Conservation (phyloP, 495 filamentous ascomycete species). For the Elasticomyces elasticus region DNA sequence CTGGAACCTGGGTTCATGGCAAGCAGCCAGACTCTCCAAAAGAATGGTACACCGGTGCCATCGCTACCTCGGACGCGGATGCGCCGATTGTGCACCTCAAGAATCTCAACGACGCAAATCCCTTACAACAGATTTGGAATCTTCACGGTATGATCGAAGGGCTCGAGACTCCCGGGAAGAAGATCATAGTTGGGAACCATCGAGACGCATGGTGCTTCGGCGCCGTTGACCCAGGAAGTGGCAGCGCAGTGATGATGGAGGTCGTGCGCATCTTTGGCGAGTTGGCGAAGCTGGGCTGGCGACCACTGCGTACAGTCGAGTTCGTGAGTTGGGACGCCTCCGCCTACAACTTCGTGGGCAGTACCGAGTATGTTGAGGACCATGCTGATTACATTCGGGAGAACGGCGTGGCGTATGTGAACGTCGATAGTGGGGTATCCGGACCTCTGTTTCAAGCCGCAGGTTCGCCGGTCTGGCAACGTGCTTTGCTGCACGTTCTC, state of each 20-base stretch:
- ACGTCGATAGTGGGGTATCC: constrained; percentile 76
- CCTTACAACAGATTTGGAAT: constrained; percentile 82
- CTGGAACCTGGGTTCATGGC: constrained; percentile 57
- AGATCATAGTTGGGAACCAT: constrained; percentile 85
- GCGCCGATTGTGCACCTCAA: constrained; percentile 64
- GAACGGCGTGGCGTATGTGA: constrained; percentile 73
- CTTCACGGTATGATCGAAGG: constrained; percentile 72
- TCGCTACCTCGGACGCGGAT: constrained; percentile 38
- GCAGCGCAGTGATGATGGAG: constrained; percentile 85
- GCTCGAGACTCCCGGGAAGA: constrained; percentile 72
- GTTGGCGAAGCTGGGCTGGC: constrained; percentile 66
- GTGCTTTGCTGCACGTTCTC: constrained; percentile 59
- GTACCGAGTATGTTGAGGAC: constrained; percentile 86
- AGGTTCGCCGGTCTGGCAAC: constrained; percentile 67
- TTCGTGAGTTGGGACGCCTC: constrained; percentile 93
- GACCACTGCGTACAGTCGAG: constrained; percentile 82
- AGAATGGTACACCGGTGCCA: constrained; percentile 76
- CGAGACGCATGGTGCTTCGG: constrained; percentile 91
- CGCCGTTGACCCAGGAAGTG: constrained; percentile 73
- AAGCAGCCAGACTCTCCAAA: constrained; percentile 49
- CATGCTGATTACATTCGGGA: constrained; percentile 46
- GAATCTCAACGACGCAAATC: constrained; percentile 77
- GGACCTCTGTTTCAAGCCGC: constrained; percentile 65
- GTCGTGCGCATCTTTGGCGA: constrained; percentile 73
- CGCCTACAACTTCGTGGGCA: constrained; percentile 89